Evolutionary conservation across 2,329 filamentous ascomycete species (phyloP), one percentile per base, ranked within the genome.

Genomic region (Diaporthe citrichinensis): DNA sequence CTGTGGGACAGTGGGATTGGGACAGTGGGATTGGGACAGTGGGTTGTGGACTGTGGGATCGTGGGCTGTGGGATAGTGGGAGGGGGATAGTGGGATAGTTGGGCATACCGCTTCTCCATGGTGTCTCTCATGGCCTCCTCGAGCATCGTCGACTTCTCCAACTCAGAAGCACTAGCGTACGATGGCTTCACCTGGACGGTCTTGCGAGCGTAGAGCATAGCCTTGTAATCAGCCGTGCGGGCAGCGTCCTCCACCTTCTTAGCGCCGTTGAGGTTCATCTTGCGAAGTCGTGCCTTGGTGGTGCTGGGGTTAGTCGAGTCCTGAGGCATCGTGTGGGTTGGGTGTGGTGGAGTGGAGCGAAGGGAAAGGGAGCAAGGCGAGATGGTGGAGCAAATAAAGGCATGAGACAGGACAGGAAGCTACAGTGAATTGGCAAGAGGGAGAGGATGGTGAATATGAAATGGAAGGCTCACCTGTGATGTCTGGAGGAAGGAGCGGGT

Each of bases 271-370:
- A 62, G 41, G 6, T n/a, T 51, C 67, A 73, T 62, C 20, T 76
- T 80, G 71, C 81, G 81, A 6, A 41, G 49, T 5, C 79, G 78
- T 4, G 78, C 78, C 8, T 79, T 78, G 17, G 80, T 23, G 0
- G 80, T 81, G 67, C 80, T 78, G 3, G 71, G 75, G 53, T 82
- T 82, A 0, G 74, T 80, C 0, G 79, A 81, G 73, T 82, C 81
- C 75, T 41, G 68, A 39, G 15, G 78, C 20, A n/a, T 9, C 25
- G 12, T 39, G 10, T 31, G 3, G 31, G 5, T 31, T 31, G 31
- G 31, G 44, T 15, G 31, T 39, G 36, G 25, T 31, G 39, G 17
- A 6, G 15, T 34, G 17, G 4, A 62, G 25, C n/a, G 25, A 44
- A 12, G 36, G 36, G 4, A 39, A 10, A 39, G 36, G 36, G 10